phyloP scores from a whole-genome alignment of 2,329 filamentous ascomycete species.

The Monilinia laxa region DNA sequence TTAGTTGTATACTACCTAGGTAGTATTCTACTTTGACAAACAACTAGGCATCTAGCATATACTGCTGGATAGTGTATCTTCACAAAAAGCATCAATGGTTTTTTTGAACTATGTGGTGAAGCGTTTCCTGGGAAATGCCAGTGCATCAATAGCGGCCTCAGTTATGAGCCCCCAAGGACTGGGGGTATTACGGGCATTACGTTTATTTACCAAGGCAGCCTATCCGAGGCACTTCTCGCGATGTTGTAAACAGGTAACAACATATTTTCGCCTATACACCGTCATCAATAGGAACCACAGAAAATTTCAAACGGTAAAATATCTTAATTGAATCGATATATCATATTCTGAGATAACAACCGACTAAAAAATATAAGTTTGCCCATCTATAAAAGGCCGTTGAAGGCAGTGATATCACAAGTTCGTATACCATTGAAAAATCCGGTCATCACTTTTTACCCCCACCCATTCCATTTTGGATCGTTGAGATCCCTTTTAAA shows the following conservation, averaged over 20 bases:
- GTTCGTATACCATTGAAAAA: slow-evolving; percentile 19
- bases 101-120: no score
- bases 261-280: not conserved
- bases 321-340: slow-evolving; percentile 9
- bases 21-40: not conserved
- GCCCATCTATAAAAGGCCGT: slow-evolving; percentile 24
- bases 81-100: no score
- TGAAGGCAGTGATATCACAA: slow-evolving; percentile 23
- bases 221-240: not conserved
- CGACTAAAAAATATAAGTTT: not conserved
- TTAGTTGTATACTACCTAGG: not conserved
- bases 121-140: no score
- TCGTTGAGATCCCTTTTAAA: slow-evolving; percentile 39
- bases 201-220: not conserved
- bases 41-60: not conserved
- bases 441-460: slow-evolving; percentile 15
- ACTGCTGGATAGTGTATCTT: no score
- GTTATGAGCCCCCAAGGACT: no score
- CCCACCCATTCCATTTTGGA: slow-evolving; percentile 24
- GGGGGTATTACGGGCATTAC: no score
- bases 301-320: not conserved
- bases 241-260: not conserved
- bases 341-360: not conserved
- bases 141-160: no score
- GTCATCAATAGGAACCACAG: not conserved